Evolutionary conservation across 108 stramenopile genomes (phyloP), one percentile per base, ranked within the genome.

Genomic region (Seminavis robusta): DNA sequence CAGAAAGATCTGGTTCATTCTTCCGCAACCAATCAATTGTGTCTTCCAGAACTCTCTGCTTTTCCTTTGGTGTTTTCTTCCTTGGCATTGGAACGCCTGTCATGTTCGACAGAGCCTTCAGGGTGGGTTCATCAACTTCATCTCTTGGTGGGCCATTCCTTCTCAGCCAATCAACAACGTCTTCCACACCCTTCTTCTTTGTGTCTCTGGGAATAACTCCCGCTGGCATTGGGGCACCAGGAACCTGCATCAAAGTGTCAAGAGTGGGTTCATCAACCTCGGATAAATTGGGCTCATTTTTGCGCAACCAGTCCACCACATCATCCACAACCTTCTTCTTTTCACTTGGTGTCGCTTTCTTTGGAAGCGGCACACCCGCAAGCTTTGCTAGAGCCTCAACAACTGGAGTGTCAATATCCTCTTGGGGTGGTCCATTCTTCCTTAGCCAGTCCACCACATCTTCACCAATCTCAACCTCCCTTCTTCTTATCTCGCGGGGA

Each of bases 261-360:
- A n/a, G n/a, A n/a, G n/a, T n/a, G n/a, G n/a, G n/a, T n/a, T n/a
- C n/a, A n/a, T n/a, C n/a, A n/a, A n/a, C n/a, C n/a, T n/a, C n/a
- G n/a, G n/a, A 7, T 2, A 25, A 19, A n/a, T 49, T 23, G 7
- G 61, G 38, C 0, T 51, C 63, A 40, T 60, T 59, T 37, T 53
- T 39, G 13, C 74, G 44, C 27, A 69, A 41, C 67, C 67, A 75
- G 30, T 67, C 49, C 43, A 75, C 32, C 38, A 47, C 42, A 37
- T 29, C 38, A 11, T 64, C 68, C 30, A 76, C 45, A 27, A 69
- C 62, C 0, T 41, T 19, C 1, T 2, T 27, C 43, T 37, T 28
- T 32, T n/a, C n/a, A n/a, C n/a, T n/a, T n/a, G n/a, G n/a, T n/a
- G n/a, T n/a, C n/a, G n/a, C n/a, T n/a, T n/a, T n/a, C n/a, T n/a